Conservation (phyloP, 1,139 yeast species). For the Yamadazyma aaseri region DNA sequence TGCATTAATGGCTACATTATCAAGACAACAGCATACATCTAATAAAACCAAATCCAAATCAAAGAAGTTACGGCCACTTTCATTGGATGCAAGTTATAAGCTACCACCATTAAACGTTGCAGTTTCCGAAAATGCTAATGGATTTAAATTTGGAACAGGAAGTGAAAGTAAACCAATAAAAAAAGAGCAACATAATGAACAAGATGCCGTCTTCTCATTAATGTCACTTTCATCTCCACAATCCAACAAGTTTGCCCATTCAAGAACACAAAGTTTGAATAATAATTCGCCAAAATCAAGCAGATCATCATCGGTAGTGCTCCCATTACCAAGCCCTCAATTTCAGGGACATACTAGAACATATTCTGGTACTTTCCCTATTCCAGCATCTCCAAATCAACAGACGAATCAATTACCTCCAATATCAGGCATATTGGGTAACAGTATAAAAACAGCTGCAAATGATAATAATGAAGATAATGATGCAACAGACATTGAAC, state of each 20-base stretch:
- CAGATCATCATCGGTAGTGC: conserved; percentile 22
- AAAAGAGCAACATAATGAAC: conserved; percentile 29
- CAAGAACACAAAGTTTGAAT: conserved; percentile 32
- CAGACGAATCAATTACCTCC: conserved; percentile 26
- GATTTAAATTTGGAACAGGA: conserved; percentile 4
- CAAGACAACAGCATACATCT: conserved; percentile 16
- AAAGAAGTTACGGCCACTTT: conserved; percentile 5
- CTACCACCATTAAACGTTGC: conserved; percentile 37
- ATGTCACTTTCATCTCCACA: conserved; percentile 49
- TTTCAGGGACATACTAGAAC: conserved; percentile 6
- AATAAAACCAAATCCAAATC: conserved; percentile 1
- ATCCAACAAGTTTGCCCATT: conserved; percentile 30
- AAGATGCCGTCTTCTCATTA: conserved; percentile 45
- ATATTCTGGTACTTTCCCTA: conserved; percentile 3
- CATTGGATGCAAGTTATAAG: conserved; percentile 12
- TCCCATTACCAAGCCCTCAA: conserved; percentile 18
- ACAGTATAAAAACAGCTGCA: not conserved
- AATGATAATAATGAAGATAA: conserved; percentile 19
- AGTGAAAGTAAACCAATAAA: not conserved
- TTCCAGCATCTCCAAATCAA: conserved; percentile 7
- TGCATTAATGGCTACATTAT: conserved; percentile 43
- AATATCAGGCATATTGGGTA: conserved; percentile 25
- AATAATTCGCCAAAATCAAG: conserved; percentile 16
- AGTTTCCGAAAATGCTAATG: conserved; percentile 9
- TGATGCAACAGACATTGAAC: conserved; percentile 37